These are phyloP conservation scores for Pseudopithomyces chartarum DNA, from an alignment of 2,329 filamentous ascomycete species.

Conservation along the genomic window DNA sequence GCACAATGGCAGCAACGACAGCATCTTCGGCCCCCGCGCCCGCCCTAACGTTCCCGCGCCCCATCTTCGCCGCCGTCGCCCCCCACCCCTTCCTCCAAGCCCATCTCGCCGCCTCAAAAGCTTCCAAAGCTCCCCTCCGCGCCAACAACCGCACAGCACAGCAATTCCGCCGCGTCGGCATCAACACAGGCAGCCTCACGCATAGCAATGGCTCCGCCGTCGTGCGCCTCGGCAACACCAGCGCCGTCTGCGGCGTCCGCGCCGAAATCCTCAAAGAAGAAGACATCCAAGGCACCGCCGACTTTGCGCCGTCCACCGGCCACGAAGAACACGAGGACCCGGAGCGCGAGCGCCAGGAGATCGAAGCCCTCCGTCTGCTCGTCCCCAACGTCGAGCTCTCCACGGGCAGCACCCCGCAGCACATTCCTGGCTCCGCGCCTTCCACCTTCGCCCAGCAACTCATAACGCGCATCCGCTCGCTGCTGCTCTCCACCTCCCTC, in stretches of 20 bases:
- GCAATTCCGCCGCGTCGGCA: slow-evolving; percentile 71
- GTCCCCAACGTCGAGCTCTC: slow-evolving; percentile 93
- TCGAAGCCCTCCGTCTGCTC: slow-evolving; percentile 68
- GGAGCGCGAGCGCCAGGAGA: slow-evolving; percentile 34
- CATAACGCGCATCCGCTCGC: slow-evolving; percentile 76
- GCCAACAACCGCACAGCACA: slow-evolving; percentile 79
- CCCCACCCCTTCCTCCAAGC: slow-evolving; percentile 89
- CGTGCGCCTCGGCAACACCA: slow-evolving; percentile 85
- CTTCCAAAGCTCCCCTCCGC: slow-evolving; percentile 63
- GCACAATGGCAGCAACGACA: slow-evolving; percentile 28
- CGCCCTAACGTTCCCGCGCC: slow-evolving; percentile 60
- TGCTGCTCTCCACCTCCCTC: slow-evolving; percentile 73
- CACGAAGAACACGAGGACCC: slow-evolving; percentile 15
- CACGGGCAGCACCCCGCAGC: slow-evolving; percentile 85
- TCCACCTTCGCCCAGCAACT: slow-evolving; percentile 81
- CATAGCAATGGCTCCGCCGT: slow-evolving; percentile 91
- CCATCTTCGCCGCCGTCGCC: slow-evolving; percentile 86
- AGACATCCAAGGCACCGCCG: slow-evolving; percentile 70
- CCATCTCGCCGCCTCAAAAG: slow-evolving; percentile 71
- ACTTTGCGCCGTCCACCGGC: slow-evolving; percentile 19
- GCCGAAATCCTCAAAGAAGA: slow-evolving; percentile 79
- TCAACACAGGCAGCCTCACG: slow-evolving; percentile 83
- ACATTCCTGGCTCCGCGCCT: slow-evolving; percentile 83
- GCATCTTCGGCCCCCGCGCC: slow-evolving; percentile 17
- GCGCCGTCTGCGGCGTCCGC: slow-evolving; percentile 90